Evolutionary conservation across 106 monocot genomes (phyloP), one percentile per base, ranked within the genome.

Genomic region (Cymbidium sinense): DNA sequence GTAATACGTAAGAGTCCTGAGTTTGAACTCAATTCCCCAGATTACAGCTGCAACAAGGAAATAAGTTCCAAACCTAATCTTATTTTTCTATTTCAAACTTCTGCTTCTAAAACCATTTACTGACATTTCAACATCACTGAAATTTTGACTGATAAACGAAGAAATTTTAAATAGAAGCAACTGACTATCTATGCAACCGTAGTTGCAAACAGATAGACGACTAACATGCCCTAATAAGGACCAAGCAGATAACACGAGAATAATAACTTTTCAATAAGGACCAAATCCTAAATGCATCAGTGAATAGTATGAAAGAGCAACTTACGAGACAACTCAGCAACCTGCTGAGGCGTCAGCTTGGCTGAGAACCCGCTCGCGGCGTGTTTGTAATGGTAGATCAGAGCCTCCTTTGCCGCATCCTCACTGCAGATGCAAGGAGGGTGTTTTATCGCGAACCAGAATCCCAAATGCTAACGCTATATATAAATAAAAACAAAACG

Each of bases 281-380:
- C 21, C 61, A 25, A 58, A 58, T 15, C 47, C 47, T 47, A 13
- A 23, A 58, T 25, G 1, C 23, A 58, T 23, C 4, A 70, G 34
- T 70, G 19, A 30, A 21, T n/a, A 21, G 23, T 55, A 61, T 34
- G 12, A 78, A 74, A 33, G 9, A 36, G 19, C 21, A 80, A 79
- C 84, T 81, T 64, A 94, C 93, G 80, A 25, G 82, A 74, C 33
- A 94, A 82, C 34, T 91, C 85, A 3, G 73, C 80, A 20, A 80
- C 91, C 81, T 94, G 94, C 77, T 84, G 52, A 5, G 88, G 85
- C 2, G 94, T 94, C 19, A 94, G 84, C 82, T 82, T 94, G 5
- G 94, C 94, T 6, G 94, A 87, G 81, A 94, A 94, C 12, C 94
- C 94, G 34, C 87, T 94, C 0, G 91, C 81, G 3, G 91, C 88